A percentile compares a stretch with the other conserved stretches of the same genome.
Evolutionary conservation across 768 basidiomycete species (phyloP).

Genomic region (Xanthoconium purpureum): DNA sequence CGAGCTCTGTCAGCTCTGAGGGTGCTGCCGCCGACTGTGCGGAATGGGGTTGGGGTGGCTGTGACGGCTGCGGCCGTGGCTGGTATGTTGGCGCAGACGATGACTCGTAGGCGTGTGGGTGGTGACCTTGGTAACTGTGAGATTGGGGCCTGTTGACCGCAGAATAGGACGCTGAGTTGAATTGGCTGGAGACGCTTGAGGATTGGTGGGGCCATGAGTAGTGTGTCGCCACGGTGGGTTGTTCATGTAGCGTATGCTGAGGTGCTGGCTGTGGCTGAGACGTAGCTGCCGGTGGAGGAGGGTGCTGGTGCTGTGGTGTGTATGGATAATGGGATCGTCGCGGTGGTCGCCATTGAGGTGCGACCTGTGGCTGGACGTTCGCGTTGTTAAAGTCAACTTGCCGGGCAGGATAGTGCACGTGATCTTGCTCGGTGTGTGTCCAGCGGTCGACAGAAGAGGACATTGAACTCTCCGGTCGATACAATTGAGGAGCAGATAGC

Average conservation of each 20-base stretch:
- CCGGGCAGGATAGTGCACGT: background rate
- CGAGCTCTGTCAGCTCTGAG: slow-evolving; percentile 55
- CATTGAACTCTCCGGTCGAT: slow-evolving; percentile 14
- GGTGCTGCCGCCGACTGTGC: slow-evolving; percentile 22
- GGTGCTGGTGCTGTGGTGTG: slow-evolving; percentile 14
- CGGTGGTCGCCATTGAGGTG: slow-evolving; percentile 29
- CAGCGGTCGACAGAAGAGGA: slow-evolving; percentile 17
- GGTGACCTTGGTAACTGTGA: slow-evolving; percentile 13
- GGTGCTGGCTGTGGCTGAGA: slow-evolving; percentile 1
- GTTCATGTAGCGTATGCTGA: slow-evolving; percentile 21
- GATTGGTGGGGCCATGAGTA: slow-evolving; percentile 17
- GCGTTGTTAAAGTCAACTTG: slow-evolving; percentile 6
- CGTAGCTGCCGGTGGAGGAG: slow-evolving; percentile 1
- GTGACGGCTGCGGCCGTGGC: slow-evolving; percentile 1
- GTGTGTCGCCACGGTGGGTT: slow-evolving; percentile 9
- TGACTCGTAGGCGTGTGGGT: slow-evolving; percentile 17
- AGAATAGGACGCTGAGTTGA: slow-evolving; percentile 10
- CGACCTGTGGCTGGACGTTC: slow-evolving; percentile 7
- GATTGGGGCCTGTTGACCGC: slow-evolving; percentile 4
- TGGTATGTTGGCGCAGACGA: slow-evolving; percentile 7
- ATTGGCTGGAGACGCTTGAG: slow-evolving; percentile 1
- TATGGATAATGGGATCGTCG: slow-evolving; percentile 30
- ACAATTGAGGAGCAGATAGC: slow-evolving; percentile 5
- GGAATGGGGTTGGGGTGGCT: slow-evolving; percentile 3
- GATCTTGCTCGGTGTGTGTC: slow-evolving; percentile 18